These are phyloP conservation scores for Stephanodiscus triporus DNA, from an alignment of 108 stramenopile genomes.

Conservation along the genomic window DNA sequence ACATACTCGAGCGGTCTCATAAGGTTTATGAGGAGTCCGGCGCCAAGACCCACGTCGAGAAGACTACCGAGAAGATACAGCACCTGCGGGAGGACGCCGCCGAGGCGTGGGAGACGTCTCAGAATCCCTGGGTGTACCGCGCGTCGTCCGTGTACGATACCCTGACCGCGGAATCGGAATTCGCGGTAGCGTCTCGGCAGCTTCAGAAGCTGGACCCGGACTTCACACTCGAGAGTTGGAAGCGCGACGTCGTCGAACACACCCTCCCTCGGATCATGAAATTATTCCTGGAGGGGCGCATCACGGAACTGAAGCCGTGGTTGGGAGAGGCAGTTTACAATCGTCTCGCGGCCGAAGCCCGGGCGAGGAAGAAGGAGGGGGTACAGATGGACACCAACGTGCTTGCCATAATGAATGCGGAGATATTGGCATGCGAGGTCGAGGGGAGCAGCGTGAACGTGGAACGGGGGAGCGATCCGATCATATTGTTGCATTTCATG, in stretches of 20 bases:
- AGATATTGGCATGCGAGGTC: conserved; percentile 90
- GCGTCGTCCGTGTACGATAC: conserved; percentile 95
- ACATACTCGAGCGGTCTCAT: conserved; percentile 65
- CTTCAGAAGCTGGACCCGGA: conserved; percentile 93
- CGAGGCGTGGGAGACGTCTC: conserved; percentile 98
- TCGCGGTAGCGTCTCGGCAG: conserved; percentile 89
- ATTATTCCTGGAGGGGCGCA: conserved; percentile 88
- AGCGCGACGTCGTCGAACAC: conserved; percentile 84
- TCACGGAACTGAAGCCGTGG: conserved; percentile 88
- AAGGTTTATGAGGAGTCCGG: conserved; percentile 78
- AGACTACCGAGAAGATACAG: conserved; percentile 70
- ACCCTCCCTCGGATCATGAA: conserved; percentile 91
- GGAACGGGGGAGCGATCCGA: conserved; percentile 85
- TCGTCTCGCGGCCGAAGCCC: conserved; percentile 87
- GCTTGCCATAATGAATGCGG: conserved; percentile 94
- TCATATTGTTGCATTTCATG: conserved; percentile 95
- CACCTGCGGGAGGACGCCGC: conserved; percentile 84
- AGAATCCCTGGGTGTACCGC: conserved; percentile 98
- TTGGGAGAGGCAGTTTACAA: conserved; percentile 89
- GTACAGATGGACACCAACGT: conserved; percentile 93
- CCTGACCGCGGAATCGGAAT: conserved; percentile 94
- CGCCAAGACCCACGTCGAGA: conserved; percentile 55
- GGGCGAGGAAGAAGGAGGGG: conserved; percentile 88
- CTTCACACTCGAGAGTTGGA: conserved; percentile 93
- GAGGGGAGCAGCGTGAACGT: conserved; percentile 57